Conservation (phyloP, 352 stramenopile species). For the Phytopythium kandeliae region DNA sequence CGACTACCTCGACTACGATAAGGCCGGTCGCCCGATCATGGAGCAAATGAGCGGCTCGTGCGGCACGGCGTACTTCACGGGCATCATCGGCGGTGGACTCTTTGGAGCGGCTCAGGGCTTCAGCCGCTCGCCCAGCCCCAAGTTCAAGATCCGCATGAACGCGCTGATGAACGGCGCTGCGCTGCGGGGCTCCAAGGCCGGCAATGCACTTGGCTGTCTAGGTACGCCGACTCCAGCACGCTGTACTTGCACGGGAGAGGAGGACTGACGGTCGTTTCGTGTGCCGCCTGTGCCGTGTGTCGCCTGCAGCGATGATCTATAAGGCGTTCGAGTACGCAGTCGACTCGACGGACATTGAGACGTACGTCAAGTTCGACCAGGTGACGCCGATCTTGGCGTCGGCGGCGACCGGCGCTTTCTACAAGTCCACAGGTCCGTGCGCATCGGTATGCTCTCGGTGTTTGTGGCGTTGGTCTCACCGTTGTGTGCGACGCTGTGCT, state of each 20-base stretch:
- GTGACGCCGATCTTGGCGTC: slow-evolving; percentile 79
- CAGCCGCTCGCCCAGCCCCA: slow-evolving; percentile 63
- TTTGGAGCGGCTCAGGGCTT: slow-evolving; percentile 70
- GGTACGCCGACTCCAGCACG: slow-evolving; percentile 27
- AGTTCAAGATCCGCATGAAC: slow-evolving; percentile 89
- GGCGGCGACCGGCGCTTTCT: slow-evolving; percentile 76
- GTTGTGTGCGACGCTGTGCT: neutral
- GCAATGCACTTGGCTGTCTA: slow-evolving; percentile 78
- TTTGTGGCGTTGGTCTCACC: neutral
- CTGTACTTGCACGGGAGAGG: neutral
- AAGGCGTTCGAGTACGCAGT: slow-evolving; percentile 81
- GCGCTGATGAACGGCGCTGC: slow-evolving; percentile 83
- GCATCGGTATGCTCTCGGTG: no score
- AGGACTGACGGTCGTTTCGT: slow-evolving; percentile 7
- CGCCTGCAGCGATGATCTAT: slow-evolving; percentile 72
- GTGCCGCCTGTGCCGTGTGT: slow-evolving; percentile 11
- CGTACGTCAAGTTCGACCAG: slow-evolving; percentile 79
- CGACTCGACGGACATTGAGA: slow-evolving; percentile 77
- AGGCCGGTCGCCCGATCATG: slow-evolving; percentile 77
- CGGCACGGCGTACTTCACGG: slow-evolving; percentile 79
- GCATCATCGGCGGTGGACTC: slow-evolving; percentile 71
- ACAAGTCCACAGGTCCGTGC: slow-evolving; percentile 67
- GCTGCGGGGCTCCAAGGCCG: slow-evolving; percentile 75
- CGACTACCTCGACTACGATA: slow-evolving; percentile 86
- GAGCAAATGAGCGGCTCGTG: slow-evolving; percentile 78